These are phyloP conservation scores for Aspergillus ruber DNA, from an alignment of 2,329 filamentous ascomycete genomes.

Conservation along the genomic window DNA sequence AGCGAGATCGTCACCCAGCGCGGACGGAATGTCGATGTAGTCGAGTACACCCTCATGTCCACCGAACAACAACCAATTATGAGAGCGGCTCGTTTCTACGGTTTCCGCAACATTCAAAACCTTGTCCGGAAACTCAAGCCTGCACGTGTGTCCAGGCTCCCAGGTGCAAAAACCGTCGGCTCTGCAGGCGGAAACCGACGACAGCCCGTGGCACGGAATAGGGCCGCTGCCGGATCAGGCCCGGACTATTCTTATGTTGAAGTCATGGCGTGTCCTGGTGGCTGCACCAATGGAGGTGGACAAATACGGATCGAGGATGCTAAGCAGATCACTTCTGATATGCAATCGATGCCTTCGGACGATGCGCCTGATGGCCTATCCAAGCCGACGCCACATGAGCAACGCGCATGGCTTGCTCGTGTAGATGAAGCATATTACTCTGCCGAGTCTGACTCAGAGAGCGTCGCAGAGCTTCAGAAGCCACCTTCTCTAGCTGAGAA, in stretches of 20 bases:
- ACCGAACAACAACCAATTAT: slow-evolving; percentile 55
- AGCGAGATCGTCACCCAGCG: slow-evolving; percentile 64
- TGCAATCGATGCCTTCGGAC: slow-evolving; percentile 16
- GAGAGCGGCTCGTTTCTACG: slow-evolving; percentile 86
- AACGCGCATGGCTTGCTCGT: slow-evolving; percentile 75
- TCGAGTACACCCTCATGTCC: slow-evolving; percentile 69
- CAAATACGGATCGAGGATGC: slow-evolving; percentile 89
- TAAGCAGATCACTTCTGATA: slow-evolving; percentile 17
- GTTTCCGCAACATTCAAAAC: slow-evolving; percentile 97
- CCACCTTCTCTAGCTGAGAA: slow-evolving; percentile 19
- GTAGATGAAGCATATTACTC: slow-evolving; percentile 92
- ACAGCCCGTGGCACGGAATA: slow-evolving; percentile 25
- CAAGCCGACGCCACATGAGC: slow-evolving; percentile 67
- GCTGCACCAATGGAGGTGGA: slow-evolving; percentile 94
- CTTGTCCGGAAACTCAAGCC: slow-evolving; percentile 89
- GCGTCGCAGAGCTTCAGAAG: slow-evolving; percentile 22
- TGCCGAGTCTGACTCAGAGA: slow-evolving; percentile 51
- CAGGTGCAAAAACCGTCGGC: slow-evolving; percentile 57
- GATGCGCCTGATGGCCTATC: slow-evolving; percentile 15
- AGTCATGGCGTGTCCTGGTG: slow-evolving; percentile 98
- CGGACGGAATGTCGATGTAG: slow-evolving; percentile 84
- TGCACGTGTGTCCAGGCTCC: slow-evolving; percentile 67
- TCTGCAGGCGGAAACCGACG: slow-evolving; percentile 22
- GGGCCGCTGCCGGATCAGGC: slow-evolving; percentile 20
- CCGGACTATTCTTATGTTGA: slow-evolving; percentile 87